Conservation (phyloP, 2,329 filamentous ascomycete genomes). For the Zopfia rhizophila region DNA sequence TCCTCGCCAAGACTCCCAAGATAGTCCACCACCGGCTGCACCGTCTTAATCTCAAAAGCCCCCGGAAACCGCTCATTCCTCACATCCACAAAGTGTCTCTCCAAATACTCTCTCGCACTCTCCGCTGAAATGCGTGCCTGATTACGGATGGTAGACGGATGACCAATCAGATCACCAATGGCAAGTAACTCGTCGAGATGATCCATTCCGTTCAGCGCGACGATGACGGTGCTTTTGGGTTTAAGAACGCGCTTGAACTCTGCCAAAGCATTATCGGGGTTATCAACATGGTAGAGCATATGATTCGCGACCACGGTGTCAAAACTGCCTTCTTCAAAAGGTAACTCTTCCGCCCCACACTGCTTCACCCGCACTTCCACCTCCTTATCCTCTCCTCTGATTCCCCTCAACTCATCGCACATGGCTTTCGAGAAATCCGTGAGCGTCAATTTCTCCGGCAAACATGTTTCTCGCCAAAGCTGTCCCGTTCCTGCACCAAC, state of each 20-base stretch:
- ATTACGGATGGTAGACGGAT: conserved; percentile 17
- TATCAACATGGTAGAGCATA: conserved; percentile 26
- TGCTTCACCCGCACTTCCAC: too few relatives aligned
- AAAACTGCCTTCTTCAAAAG: conserved; percentile 19
- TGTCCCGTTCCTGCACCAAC: conserved; percentile 28
- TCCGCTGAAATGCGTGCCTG: conserved; percentile 19
- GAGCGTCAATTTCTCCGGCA: conserved; percentile 14
- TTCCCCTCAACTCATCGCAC: conserved; percentile 20
- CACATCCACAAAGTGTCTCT: conserved; percentile 10
- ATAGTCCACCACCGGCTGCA: conserved; percentile 18
- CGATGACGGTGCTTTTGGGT: conserved; percentile 12
- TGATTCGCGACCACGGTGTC: conserved; percentile 25
- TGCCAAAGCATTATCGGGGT: conserved; percentile 13
- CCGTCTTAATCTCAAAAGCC: conserved; percentile 11
- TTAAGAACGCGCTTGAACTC: conserved; percentile 24
- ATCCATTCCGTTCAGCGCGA: conserved; percentile 22
- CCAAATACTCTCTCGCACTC: conserved; percentile 8
- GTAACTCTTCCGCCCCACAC: conserved; percentile 16
- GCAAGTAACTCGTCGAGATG: conserved; percentile 17
- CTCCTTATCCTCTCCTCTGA: conserved; percentile 9
- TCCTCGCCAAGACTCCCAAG: conserved; percentile 15
- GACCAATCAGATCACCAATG: conserved; percentile 13
- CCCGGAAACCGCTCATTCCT: conserved; percentile 16
- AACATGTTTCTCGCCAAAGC: conserved; percentile 23
- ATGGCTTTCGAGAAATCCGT: conserved; percentile 27